Base-by-base conservation (phyloP, 768 basidiomycete species). In the Chalciporus sphaerocephalus region DNA sequence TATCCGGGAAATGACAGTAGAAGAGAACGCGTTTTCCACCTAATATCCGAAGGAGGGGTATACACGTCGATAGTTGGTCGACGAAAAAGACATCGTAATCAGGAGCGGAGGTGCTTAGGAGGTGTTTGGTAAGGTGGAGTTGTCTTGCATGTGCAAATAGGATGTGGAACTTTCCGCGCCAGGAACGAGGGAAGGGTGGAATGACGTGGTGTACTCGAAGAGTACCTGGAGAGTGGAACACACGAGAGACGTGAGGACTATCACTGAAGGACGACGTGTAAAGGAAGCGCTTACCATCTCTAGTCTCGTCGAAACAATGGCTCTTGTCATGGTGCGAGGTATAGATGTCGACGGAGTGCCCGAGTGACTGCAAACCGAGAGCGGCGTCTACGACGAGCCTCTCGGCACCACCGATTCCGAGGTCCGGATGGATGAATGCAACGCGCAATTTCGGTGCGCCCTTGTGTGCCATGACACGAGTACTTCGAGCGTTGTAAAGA, bases 1-100 rank as follows among this genome's bases (percentile, higher is more conserved):
- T 95, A 69, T 99, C 95, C 0, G 95, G 96, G 54, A 99, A 98
- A 63, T 98, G 96, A 54, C 92, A 95, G 63, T 99, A 98, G 67
- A 97, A 98, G 16, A 98, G 85, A 23, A 95, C 88, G 2, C 91
- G 81, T n/a, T 80, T 89, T 17, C 73, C 72, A 2, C 74, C 78
- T 12, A 89, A 57, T 48, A 70, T 57, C 2, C 89, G 78, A 0
- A 99, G 73, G 47, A 96, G 72, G 0, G 95, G 95, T 20, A 97
- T 73, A 52, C 87, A 92, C 2, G 93, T 92, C 5, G 92, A 92
- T 16, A 98, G 81, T 62, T 97, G 96, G 69, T 98, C 95, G 4
- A 97, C 88, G 48, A 98, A 84, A 69, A 84, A 94, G 17, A 97
- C 81, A 59, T 98, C 94, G 57, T 86, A 81, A 24, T 68, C 57